Evolutionary conservation across 208 protist genomes (phyloP).

Genomic region (Blechomonas ayalai): DNA sequence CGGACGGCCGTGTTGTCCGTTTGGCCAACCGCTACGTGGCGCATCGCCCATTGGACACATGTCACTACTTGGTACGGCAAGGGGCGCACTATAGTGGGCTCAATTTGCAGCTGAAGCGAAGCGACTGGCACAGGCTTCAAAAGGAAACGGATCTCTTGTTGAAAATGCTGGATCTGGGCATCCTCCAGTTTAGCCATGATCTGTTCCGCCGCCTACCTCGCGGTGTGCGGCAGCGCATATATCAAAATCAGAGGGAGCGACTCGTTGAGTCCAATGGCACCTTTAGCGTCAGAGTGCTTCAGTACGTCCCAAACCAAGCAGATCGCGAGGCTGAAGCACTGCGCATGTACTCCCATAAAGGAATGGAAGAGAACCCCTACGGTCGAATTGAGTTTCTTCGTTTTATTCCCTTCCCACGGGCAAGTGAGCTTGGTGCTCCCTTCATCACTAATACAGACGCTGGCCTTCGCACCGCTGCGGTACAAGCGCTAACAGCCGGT

Average conservation of each 20-base stretch:
- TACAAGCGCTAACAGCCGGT: neutral
- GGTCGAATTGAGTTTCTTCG: slow-evolving; percentile 9
- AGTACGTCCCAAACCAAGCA: neutral
- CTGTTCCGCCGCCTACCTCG: neutral
- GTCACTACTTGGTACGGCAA: too few relatives aligned
- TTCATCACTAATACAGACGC: slow-evolving; percentile 10
- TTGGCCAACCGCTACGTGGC: too few relatives aligned
- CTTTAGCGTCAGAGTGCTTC: neutral
- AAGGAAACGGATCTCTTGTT: neutral
- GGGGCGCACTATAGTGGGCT: too few relatives aligned
- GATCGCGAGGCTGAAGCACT: slow-evolving; percentile 11
- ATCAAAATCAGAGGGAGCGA: neutral
- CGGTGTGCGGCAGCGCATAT: slow-evolving; percentile 7
- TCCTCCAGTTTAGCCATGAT: too few relatives aligned
- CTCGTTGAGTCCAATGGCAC: neutral
- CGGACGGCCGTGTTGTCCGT: too few relatives aligned
- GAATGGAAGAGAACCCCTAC: slow-evolving; percentile 4
- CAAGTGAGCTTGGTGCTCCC: neutral
- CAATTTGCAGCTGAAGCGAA: neutral
- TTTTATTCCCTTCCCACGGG: slow-evolving; percentile 11
- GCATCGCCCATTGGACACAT: too few relatives aligned
- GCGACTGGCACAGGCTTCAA: neutral
- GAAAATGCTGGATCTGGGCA: too few relatives aligned
- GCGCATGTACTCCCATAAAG: slow-evolving; percentile 1
- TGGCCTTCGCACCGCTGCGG: slow-evolving; percentile 1